Conservation (phyloP, 805 yeast genomes). For the Sporopachydermia lactativora region DNA sequence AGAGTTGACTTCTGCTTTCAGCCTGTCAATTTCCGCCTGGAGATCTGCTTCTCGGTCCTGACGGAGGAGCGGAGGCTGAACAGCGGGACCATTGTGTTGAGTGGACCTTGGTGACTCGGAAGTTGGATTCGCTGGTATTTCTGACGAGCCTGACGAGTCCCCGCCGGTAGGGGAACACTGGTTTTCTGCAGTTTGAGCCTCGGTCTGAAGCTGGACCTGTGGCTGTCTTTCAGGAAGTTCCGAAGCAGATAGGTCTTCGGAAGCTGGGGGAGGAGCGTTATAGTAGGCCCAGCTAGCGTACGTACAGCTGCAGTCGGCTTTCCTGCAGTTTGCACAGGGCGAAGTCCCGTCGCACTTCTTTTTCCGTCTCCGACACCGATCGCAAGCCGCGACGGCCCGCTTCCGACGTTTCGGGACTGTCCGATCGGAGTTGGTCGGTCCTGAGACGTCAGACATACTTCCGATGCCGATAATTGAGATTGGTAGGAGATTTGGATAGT, state of each 20-base stretch:
- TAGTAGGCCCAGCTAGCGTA: not conserved
- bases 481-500: no score
- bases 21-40: not conserved
- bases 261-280: not conserved
- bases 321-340: slow-evolving; percentile 2
- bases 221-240: no score
- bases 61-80: not conserved
- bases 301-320: not conserved
- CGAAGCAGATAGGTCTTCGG: no score
- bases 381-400: slow-evolving; percentile 2
- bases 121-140: no score
- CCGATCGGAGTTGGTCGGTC: no score
- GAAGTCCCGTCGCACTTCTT: slow-evolving; percentile 5
- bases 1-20: not conserved
- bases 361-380: slow-evolving; percentile 4
- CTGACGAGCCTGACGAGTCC: no score
- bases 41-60: not conserved
- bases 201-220: no score
- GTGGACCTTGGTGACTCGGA: no score
- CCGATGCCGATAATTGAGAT: no score
- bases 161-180: not conserved
- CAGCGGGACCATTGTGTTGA: no score
- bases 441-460: no score
- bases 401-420: not conserved
- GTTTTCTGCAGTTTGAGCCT: not conserved